Evolutionary conservation across 2,329 filamentous ascomycete species (phyloP).

Genomic region (Malbranchea zuffiana): DNA sequence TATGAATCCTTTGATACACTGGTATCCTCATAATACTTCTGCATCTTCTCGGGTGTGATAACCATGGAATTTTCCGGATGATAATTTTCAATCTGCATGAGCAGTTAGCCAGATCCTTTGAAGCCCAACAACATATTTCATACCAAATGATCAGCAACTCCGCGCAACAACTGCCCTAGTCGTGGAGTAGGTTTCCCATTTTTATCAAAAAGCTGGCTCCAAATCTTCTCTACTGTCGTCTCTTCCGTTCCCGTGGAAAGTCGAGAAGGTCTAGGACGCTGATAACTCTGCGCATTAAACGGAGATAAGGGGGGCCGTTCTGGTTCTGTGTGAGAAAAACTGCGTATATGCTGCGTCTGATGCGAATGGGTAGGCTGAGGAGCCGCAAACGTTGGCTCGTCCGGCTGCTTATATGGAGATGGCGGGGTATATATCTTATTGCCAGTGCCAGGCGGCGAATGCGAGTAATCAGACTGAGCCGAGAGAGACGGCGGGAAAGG

Average conservation of each 20-base stretch:
- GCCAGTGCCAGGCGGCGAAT: background rate
- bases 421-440: slow-evolving; percentile 44
- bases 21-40: slow-evolving; percentile 59
- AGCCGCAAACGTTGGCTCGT: slow-evolving; percentile 17
- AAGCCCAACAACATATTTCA: slow-evolving; percentile 19
- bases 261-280: slow-evolving; percentile 30
- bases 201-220: slow-evolving; percentile 63
- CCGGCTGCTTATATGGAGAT: slow-evolving; percentile 33
- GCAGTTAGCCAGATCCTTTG: background rate
- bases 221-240: slow-evolving; percentile 58
- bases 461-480: slow-evolving; percentile 31
- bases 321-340: slow-evolving; percentile 11
- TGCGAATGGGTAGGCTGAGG: slow-evolving; percentile 18
- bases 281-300: slow-evolving; percentile 27
- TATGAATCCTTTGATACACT: slow-evolving; percentile 54
- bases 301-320: slow-evolving; percentile 26
- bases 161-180: slow-evolving; percentile 59
- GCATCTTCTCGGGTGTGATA: slow-evolving; percentile 64
- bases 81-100: slow-evolving; percentile 55
- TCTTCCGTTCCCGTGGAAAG: slow-evolving; percentile 37
- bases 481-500: slow-evolving; percentile 20
- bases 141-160: slow-evolving; percentile 64
- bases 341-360: slow-evolving; percentile 17
- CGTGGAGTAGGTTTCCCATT: slow-evolving; percentile 56
- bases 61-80: slow-evolving; percentile 58